Evolutionary conservation across 2,329 filamentous ascomycete species (phyloP).

Genomic region (Sporothrix pallida): DNA sequence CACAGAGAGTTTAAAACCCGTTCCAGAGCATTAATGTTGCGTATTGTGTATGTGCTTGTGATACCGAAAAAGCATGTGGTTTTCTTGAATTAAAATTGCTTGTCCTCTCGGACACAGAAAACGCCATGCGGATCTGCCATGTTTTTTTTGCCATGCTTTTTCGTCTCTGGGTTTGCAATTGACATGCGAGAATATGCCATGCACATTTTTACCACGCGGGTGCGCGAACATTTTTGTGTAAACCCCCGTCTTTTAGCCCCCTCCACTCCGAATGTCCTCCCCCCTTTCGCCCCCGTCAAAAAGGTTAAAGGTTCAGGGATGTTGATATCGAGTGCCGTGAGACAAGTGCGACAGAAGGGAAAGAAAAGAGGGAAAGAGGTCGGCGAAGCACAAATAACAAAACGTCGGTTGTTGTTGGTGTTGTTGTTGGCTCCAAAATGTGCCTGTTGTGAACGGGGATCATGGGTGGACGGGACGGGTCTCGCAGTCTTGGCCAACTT

Average conservation of each 20-base stretch:
- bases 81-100: not conserved
- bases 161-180: not conserved
- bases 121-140: constrained; percentile 19
- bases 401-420: not conserved
- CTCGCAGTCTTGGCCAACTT: not conserved
- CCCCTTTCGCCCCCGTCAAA: not conserved
- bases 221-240: not conserved
- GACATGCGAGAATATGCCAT: not conserved
- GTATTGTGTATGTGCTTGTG: not conserved
- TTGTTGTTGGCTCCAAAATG: not conserved
- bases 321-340: constrained; percentile 4
- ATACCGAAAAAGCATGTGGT: constrained; percentile 25
- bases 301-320: not conserved
- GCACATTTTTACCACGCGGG: not conserved
- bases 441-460: constrained; percentile 18
- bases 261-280: not conserved
- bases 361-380: not conserved
- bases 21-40: not conserved
- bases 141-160: constrained; percentile 23
- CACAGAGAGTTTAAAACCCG: not conserved
- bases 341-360: constrained; percentile 17
- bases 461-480: not conserved
- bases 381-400: not conserved
- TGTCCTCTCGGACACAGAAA: not conserved
- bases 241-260: not conserved